These are phyloP conservation scores for Pholiota microspora DNA, from an alignment of 768 basidiomycete species.

Conservation along the genomic window DNA sequence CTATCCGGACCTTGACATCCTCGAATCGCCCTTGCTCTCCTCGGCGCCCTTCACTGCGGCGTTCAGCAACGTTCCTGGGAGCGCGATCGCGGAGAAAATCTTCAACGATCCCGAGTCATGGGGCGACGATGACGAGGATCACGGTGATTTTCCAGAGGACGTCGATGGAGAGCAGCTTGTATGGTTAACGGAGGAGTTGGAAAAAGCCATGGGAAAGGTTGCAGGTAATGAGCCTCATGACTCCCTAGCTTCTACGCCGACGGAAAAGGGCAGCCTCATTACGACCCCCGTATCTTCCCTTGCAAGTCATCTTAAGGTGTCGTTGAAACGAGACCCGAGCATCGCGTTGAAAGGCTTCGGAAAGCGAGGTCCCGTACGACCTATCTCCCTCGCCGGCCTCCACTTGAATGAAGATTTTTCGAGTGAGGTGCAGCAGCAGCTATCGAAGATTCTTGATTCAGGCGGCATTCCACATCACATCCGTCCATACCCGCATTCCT, in stretches of 20 bases:
- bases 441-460: constrained; percentile 27
- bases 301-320: neutral
- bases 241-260: constrained; percentile 4
- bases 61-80: constrained; percentile 31
- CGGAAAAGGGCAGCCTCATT: constrained; percentile 16
- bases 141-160: constrained; percentile 25
- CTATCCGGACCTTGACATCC: constrained; percentile 36
- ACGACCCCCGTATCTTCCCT: constrained; percentile 12
- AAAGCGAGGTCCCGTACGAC: constrained; percentile 21
- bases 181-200: constrained; percentile 36
- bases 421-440: constrained; percentile 25
- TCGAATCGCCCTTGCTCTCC: constrained; percentile 37
- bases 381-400: constrained; percentile 26
- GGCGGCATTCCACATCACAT: constrained; percentile 23
- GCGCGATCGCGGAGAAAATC: constrained; percentile 39
- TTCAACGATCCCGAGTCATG: constrained; percentile 44
- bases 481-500: constrained; percentile 19
- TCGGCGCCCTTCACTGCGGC: constrained; percentile 27
- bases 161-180: constrained; percentile 23
- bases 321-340: constrained; percentile 10
- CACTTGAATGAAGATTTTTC: constrained; percentile 23
- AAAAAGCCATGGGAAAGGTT: constrained; percentile 23
- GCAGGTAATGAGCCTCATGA: constrained; percentile 8
- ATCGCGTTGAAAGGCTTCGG: constrained; percentile 15
- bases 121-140: constrained; percentile 29